These are phyloP conservation scores for Dactylellina drechsleri DNA, from an alignment of 2,329 filamentous ascomycete species.

Conservation along the genomic window DNA sequence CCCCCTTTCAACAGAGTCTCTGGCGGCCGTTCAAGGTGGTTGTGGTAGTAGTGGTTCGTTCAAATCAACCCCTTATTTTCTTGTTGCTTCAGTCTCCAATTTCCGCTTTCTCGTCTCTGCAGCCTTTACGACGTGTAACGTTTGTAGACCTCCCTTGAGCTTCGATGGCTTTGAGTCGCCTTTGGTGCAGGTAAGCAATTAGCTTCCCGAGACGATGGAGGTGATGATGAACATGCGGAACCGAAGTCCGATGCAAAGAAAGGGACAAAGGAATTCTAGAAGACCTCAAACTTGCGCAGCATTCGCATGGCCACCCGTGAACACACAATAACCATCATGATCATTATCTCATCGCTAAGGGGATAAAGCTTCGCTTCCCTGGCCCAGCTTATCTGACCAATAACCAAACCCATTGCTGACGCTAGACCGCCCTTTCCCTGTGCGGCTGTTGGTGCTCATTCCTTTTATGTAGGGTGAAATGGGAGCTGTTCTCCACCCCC, in stretches of 20 bases:
- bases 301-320: too few relatives aligned
- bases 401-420: conserved; percentile 45
- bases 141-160: conserved; percentile 11
- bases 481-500: conserved; percentile 34
- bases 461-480: conserved; percentile 52
- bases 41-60: too few relatives aligned
- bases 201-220: neutral
- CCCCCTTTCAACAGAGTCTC: conserved; percentile 16
- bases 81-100: conserved; percentile 41
- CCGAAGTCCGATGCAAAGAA: conserved; percentile 2
- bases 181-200: neutral
- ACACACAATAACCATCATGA: neutral
- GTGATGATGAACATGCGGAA: neutral
- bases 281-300: neutral
- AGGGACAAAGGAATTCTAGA: conserved; percentile 5
- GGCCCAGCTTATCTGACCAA: conserved; percentile 52
- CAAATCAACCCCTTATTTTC: conserved; percentile 25
- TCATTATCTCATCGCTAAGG: conserved; percentile 35
- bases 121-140: neutral
- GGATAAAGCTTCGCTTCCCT: conserved; percentile 43
- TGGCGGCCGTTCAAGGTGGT: too few relatives aligned
- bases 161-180: conserved; percentile 19
- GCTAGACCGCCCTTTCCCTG: conserved; percentile 48
- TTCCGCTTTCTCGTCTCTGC: conserved; percentile 48
- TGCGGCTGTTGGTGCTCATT: conserved; percentile 54